Base-by-base conservation (phyloP, 2,329 filamentous ascomycete genomes). In the Diaporthe sp. region DNA sequence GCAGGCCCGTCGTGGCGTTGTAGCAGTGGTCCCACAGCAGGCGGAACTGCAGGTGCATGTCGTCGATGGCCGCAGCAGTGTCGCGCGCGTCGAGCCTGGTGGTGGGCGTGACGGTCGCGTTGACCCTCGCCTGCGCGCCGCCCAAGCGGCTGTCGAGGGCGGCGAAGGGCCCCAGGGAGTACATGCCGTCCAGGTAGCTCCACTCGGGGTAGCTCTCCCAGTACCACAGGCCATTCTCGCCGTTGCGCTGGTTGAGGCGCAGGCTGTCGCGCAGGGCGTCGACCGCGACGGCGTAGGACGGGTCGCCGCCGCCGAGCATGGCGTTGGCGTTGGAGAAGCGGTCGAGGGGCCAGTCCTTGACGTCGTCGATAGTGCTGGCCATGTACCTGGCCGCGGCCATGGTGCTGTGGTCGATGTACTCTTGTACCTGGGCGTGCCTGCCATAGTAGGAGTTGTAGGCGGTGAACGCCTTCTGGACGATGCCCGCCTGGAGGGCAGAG, bases 181-280 rank as follows among this genome's bases (percentile, higher is more conserved):
- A 86, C 77, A 88, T 89, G 67, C 88, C 88, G 76, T 90, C 88
- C 1, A 89, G 82, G 67, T 88, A 89, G 77, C 85, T 86, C 84
- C 87, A 86, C 72, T 88, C 81, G 1, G 86, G 87, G 75, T 89
- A 89, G 37, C 17, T 55, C 0, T 75, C 71, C 74, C 72, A 83
- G 67, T 83, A 83, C 82, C 82, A 83, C 8, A 83, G 72, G 0
- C 82, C 81, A 34, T 78, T 76, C 68, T 81, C 78, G 12, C 71
- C 2, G 75, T 79, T 83, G 31, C 81, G 81, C 39, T 2, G 34
- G 34, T 75, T 71, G n/a, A 37, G n/a, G 22, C 7, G 17, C 31
- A 75, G 22, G 55, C 53, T 71, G 12, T 44, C 25, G 55, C 42
- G 42, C 34, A 75, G 34, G n/a, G 65, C 62, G 22, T 15, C 12